Evolutionary conservation across 2,329 filamentous ascomycete genomes (phyloP).

Genomic region (Ophiostoma sp.): DNA sequence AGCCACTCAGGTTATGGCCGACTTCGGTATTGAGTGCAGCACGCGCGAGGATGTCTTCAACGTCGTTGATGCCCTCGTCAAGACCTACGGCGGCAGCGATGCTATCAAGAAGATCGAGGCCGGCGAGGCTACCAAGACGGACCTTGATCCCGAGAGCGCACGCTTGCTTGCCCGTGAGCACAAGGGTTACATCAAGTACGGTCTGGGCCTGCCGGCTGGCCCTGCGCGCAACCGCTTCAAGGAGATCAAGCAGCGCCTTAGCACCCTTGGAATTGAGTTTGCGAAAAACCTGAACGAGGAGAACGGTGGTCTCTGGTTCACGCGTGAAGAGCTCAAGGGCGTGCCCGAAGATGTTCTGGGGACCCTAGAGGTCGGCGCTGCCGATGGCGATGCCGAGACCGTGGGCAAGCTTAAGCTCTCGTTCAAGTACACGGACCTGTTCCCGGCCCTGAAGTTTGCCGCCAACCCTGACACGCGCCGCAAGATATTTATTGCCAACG

Average conservation of each 20-base stretch:
- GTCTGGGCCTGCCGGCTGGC: constrained; percentile 64
- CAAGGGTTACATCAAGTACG: constrained; percentile 71
- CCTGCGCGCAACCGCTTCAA: constrained; percentile 73
- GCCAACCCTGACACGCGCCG: constrained; percentile 62
- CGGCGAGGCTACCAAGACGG: constrained; percentile 1
- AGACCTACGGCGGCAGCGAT: constrained; percentile 39
- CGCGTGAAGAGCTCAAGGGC: constrained; percentile 64
- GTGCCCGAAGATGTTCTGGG: constrained; percentile 65
- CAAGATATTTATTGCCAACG: constrained; percentile 65
- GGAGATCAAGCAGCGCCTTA: constrained; percentile 76
- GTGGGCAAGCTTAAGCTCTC: constrained; percentile 66
- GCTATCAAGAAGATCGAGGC: constrained; percentile 45
- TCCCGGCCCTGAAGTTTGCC: constrained; percentile 73
- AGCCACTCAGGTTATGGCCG: constrained; percentile 68
- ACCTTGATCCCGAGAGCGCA: constrained; percentile 61
- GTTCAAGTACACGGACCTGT: constrained; percentile 80
- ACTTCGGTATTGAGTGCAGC: constrained; percentile 69
- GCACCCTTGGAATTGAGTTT: constrained; percentile 67
- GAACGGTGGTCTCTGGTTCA: constrained; percentile 75
- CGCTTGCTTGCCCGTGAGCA: constrained; percentile 72
- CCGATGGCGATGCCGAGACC: constrained; percentile 54
- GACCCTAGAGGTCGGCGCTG: constrained; percentile 68
- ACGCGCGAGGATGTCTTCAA: constrained; percentile 80
- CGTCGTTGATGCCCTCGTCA: constrained; percentile 54
- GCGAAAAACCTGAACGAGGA: constrained; percentile 80